Evolutionary conservation across 2,329 filamentous ascomycete genomes (phyloP), one percentile per base, ranked within the genome.

Genomic region (Cryphonectria carpinicola): DNA sequence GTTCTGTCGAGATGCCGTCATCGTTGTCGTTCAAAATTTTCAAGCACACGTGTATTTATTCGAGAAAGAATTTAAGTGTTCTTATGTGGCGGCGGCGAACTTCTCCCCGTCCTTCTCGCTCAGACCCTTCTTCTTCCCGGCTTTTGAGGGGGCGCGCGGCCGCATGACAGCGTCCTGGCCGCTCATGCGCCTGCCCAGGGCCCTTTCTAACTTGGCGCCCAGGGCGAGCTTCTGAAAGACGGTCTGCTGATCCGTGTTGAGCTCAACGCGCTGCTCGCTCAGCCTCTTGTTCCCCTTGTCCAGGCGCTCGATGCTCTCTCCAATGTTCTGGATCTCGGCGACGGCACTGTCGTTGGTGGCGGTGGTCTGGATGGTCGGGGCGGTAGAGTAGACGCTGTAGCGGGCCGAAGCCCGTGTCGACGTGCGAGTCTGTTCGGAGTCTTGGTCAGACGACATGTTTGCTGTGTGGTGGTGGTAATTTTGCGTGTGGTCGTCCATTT

Each of bases 131-230:
- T 82, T 79, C 66, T 79, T 77, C 62, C 52, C 66, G 37, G n/a
- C 66, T 1, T 69, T 74, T 11, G 75, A 74, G 58, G 75, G 68
- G 32, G 73, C 66, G 43, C 84, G 81, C 32, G 85, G 88, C 74
- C 92, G 89, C 86, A 96, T 95, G 80, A 93, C 91, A 74, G 95
- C 95, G 77, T 98, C 95, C 81, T 98, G 95, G 75, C 92, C 84
- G 39, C 89, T 92, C 94, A 97, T 96, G 77, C 95, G 89, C 75
- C 94, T 88, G 75, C 92, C 92, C 69, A 98, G 88, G 32, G 95
- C 94, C 72, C 95, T 90, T 80, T 97, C 94, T 56, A 97, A 88
- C 84, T 97, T 97, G 72, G 94, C 94, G 64, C 94, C 93, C 67
- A 97, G 88, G 52, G 94, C 94, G 71, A 97, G 87, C 84, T 97